Percentiles rank a stretch among this genome's conserved stretches.
Evolutionary conservation across 352 stramenopile species (phyloP).

Genomic region (Phytopythium montanum): DNA sequence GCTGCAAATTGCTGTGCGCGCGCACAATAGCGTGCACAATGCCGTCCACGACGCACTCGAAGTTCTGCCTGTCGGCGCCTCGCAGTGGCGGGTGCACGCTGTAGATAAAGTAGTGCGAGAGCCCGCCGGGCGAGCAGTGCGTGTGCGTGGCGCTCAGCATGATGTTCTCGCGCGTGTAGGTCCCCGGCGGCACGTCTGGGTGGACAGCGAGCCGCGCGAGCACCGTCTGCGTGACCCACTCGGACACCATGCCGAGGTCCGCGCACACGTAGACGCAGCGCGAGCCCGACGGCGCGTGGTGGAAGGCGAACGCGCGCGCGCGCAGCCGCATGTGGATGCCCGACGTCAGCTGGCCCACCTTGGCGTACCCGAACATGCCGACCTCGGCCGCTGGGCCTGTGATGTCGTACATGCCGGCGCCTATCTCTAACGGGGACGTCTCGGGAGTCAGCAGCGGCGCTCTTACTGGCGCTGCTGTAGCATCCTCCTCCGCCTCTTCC

Average conservation of each 20-base stretch:
- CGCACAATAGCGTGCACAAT: constrained; percentile 81
- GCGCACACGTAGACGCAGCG: constrained; percentile 84
- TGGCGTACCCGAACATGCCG: constrained; percentile 89
- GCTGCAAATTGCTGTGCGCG: constrained; percentile 75
- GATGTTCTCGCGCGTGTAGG: constrained; percentile 74
- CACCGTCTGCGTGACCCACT: constrained; percentile 86
- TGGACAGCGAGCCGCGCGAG: constrained; percentile 52
- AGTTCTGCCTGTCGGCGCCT: constrained; percentile 76
- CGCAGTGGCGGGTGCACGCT: constrained; percentile 76
- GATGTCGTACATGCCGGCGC: constrained; percentile 82
- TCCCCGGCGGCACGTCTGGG: constrained; percentile 27
- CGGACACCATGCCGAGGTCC: constrained; percentile 87
- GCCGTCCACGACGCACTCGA: constrained; percentile 88
- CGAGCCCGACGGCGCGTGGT: constrained; percentile 21
- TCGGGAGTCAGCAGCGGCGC: not conserved
- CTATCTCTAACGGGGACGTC: constrained; percentile 39
- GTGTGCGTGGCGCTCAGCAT: constrained; percentile 91
- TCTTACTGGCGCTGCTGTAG: not conserved
- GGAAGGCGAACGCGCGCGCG: constrained; percentile 79
- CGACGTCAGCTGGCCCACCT: constrained; percentile 63
- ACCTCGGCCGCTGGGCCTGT: constrained; percentile 78
- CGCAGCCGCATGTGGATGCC: constrained; percentile 87
- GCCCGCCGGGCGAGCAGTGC: constrained; percentile 86
- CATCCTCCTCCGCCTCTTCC: not conserved
- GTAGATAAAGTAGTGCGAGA: constrained; percentile 93